Conservation (phyloP, 176 grass and related monocot species). For the Poa pratensis region DNA sequence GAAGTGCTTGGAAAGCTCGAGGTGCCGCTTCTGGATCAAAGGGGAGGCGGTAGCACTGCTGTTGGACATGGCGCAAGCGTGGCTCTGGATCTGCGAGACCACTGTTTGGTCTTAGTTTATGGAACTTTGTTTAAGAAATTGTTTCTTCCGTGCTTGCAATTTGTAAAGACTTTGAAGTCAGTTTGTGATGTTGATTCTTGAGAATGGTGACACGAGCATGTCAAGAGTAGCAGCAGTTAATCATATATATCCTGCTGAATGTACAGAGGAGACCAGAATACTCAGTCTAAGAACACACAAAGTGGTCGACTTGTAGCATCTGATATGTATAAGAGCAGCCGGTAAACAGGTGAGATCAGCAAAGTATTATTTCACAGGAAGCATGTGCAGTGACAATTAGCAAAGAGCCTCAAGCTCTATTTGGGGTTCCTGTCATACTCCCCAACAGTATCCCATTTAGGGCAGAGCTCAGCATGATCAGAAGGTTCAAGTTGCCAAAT, state of each 20-base stretch:
- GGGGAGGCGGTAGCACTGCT: too few relatives aligned
- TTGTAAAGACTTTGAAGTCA: too few relatives aligned
- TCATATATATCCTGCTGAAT: not conserved
- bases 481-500: not conserved
- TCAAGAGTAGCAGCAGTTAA: not conserved
- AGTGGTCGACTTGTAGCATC: not conserved
- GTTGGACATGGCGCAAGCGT: not conserved
- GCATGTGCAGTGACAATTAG: not conserved
- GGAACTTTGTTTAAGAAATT: not conserved
- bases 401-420: not conserved
- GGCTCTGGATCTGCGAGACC: too few relatives aligned
- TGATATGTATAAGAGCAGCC: not conserved
- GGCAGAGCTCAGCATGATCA: conserved; percentile 40
- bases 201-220: too few relatives aligned
- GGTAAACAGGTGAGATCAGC: not conserved
- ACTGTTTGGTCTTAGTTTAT: not conserved
- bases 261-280: not conserved
- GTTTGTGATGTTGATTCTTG: not conserved
- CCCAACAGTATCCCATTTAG: conserved; percentile 43
- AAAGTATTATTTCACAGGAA: not conserved
- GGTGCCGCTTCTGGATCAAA: not conserved
- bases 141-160: not conserved
- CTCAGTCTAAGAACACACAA: not conserved
- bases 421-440: conserved; percentile 50
- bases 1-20: not conserved